Conservation (phyloP, 2,329 filamentous ascomycete genomes). For the Tolypocladium sp. region DNA sequence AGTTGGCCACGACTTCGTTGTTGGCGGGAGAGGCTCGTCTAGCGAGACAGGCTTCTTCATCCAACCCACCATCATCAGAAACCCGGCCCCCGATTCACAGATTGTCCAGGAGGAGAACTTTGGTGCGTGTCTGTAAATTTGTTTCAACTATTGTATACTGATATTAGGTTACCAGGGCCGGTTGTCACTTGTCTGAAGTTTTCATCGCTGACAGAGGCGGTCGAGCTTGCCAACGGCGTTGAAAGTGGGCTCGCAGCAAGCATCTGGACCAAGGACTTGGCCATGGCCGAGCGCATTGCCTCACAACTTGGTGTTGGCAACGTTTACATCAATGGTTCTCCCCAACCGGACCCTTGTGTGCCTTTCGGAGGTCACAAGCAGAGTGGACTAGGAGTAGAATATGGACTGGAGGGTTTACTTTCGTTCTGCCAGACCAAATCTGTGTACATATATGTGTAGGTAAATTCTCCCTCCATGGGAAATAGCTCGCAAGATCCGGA, state of each 20-base stretch:
- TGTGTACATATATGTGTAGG: neutral
- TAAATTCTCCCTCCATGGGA: neutral
- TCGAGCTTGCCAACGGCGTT: constrained; percentile 41
- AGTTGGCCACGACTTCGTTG: constrained; percentile 17
- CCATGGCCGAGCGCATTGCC: constrained; percentile 39
- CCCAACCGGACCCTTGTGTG: constrained; percentile 1
- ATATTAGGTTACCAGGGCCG: constrained; percentile 39
- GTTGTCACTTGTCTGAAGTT: neutral
- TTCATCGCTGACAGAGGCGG: constrained; percentile 33
- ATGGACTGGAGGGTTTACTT: constrained; percentile 5
- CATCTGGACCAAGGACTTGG: constrained; percentile 44
- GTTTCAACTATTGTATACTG: neutral
- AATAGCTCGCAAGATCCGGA: neutral
- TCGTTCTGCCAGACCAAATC: constrained; percentile 1
- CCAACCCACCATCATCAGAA: constrained; percentile 46
- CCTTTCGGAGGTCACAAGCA: constrained; percentile 9
- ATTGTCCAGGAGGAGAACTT: constrained; percentile 43
- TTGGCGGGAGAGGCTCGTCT: neutral
- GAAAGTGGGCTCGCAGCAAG: constrained; percentile 44
- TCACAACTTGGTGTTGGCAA: constrained; percentile 42
- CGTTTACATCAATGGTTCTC: constrained; percentile 44
- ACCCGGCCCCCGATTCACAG: constrained; percentile 42
- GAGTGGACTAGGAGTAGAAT: constrained; percentile 8
- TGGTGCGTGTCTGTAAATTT: constrained; percentile 42
- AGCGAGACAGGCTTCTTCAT: constrained; percentile 40